Evolutionary conservation across 2,329 filamentous ascomycete genomes (phyloP), one percentile per base, ranked within the genome.

Genomic region (Pyrenophora tritici-repentis): DNA sequence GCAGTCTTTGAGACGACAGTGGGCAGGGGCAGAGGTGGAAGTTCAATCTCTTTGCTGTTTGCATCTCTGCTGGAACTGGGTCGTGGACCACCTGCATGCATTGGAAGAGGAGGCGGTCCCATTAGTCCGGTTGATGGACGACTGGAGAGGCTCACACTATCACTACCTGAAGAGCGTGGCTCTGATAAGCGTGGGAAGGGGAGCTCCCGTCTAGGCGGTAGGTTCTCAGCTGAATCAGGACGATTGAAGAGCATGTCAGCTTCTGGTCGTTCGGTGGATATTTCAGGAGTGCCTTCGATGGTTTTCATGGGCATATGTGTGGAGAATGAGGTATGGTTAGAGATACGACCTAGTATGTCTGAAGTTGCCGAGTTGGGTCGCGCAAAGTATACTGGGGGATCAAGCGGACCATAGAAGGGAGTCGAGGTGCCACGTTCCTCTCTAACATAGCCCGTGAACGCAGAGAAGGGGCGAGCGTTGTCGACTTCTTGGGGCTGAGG

Each of bases 171-270:
- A 41, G 67, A 67, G 32, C 62, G 50, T n/a, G 64, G 55, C 8
- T 61, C 39, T 17, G 67, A 68, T n/a, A 67, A 58, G 6, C 71
- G 66, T 32, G 65, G 59, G 53, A 78, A 78, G 3, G 75, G 74
- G 14, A 76, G 65, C 53, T 76, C 73, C 40, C 74, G 67, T 42
- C 68, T 61, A 6, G 73, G 73, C 18, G 73, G 73, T 26, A 75
- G 60, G 14, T 53, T 38, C 32, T 53, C 50, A 12, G 40, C 40
- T n/a, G 57, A 55, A 14, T 55, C 49, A 12, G 53, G 61, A 3
- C 61, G n/a, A 3, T 46, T 43, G 35, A 58, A 59, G 6, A 63
- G 46, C 16, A 56, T 49, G 26, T 63, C 53, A 26, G 61, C 63
- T 7, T 56, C 57, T 32, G 63, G 58, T 13, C 61, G 63, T 18